Percentiles rank a stretch among this genome's conserved stretches.
Conservation (phyloP, 2,329 filamentous ascomycete genomes). For the Trichoderma brevicompactum region DNA sequence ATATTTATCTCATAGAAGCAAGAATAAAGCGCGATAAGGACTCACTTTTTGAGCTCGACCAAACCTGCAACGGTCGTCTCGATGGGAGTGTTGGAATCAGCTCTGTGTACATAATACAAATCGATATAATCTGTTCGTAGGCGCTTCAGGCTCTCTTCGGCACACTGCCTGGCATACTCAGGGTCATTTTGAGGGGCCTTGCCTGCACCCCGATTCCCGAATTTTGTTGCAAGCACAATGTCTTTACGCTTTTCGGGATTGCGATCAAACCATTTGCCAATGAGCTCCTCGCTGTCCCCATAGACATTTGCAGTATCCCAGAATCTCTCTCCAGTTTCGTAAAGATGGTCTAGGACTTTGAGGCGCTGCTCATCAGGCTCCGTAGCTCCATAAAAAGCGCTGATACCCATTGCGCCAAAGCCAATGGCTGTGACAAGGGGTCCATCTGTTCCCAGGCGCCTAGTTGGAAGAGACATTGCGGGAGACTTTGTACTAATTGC, state of each 20-base stretch:
- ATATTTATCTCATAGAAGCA: not conserved
- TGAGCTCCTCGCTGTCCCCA: slow-evolving; percentile 52
- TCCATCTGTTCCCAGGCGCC: slow-evolving; percentile 55
- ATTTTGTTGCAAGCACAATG: slow-evolving; percentile 55
- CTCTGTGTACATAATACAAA: slow-evolving; percentile 58
- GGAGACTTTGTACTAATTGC: too few species aligned
- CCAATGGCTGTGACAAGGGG: slow-evolving; percentile 56
- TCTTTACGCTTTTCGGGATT: slow-evolving; percentile 50
- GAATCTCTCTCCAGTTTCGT: slow-evolving; percentile 54
- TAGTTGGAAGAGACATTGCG: slow-evolving; percentile 24
- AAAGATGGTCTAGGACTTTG: slow-evolving; percentile 55
- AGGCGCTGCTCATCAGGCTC: slow-evolving; percentile 54
- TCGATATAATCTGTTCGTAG: slow-evolving; percentile 59
- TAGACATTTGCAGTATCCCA: slow-evolving; percentile 58
- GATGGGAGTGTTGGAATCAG: slow-evolving; percentile 52
- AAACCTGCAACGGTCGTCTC: slow-evolving; percentile 57
- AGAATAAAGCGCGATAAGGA: not conserved
- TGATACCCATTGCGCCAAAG: slow-evolving; percentile 58
- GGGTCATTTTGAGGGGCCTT: slow-evolving; percentile 12
- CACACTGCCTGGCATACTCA: slow-evolving; percentile 31
- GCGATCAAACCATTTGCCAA: slow-evolving; percentile 56
- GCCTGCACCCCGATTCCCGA: slow-evolving; percentile 32
- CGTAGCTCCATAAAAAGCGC: slow-evolving; percentile 45
- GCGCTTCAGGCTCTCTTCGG: slow-evolving; percentile 47
- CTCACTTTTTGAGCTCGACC: slow-evolving; percentile 48